These are phyloP conservation scores for Zymoseptoria ardabiliae DNA, from an alignment of 2,329 filamentous ascomycete genomes.

Conservation along the genomic window DNA sequence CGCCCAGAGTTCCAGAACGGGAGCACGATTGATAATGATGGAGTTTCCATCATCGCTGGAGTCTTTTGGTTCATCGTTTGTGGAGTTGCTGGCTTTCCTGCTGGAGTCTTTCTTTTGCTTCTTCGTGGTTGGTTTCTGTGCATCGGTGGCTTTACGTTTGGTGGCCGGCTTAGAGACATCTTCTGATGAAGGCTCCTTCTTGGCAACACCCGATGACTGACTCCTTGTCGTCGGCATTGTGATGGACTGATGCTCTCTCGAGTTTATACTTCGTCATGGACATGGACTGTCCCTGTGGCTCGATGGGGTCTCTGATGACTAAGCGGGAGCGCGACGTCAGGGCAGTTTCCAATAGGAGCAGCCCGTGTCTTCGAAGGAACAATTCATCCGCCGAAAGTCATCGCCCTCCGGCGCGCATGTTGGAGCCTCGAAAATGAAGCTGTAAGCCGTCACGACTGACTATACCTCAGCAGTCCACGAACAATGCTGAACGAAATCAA, in stretches of 20 bases:
- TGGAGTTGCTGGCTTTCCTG: conserved; percentile 1
- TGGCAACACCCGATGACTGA: neutral
- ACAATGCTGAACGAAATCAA: conserved; percentile 17
- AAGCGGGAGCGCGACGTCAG: neutral
- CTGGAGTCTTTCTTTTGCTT: conserved; percentile 6
- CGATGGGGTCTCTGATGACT: too few species aligned
- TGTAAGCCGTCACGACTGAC: neutral
- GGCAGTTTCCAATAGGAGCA: neutral
- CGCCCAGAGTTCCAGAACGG: conserved; percentile 28
- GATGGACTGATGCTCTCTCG: neutral
- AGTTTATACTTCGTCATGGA: too few species aligned
- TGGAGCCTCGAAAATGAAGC: neutral
- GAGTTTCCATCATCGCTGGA: neutral
- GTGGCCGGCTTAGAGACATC: neutral
- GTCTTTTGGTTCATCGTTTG: neutral
- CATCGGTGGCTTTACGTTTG: conserved; percentile 6
- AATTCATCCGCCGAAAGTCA: neutral
- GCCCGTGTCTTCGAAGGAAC: neutral
- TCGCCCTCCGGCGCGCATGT: neutral
- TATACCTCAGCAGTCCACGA: neutral
- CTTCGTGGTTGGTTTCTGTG: conserved; percentile 5
- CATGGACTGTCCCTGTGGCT: too few species aligned
- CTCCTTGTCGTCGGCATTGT: neutral
- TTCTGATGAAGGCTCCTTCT: neutral
- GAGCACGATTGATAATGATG: conserved; percentile 28